A percentile compares a stretch with the other conserved stretches of the same genome.
Evolutionary conservation across 2,329 filamentous ascomycete species (phyloP).

Genomic region (Geosmithia flava): DNA sequence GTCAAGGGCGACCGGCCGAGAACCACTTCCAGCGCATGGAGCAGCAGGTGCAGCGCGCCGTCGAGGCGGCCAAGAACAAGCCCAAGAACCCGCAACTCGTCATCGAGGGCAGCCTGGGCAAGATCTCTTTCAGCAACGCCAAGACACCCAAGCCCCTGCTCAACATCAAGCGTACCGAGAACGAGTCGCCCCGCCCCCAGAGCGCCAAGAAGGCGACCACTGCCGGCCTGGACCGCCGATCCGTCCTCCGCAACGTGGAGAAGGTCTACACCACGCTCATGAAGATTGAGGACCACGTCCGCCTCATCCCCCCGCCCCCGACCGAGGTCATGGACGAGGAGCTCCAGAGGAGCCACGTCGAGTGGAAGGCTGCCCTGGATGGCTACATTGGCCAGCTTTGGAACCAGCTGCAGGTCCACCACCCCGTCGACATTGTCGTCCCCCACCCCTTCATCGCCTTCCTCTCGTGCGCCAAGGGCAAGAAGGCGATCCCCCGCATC

Average conservation of each 20-base stretch:
- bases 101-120: slow-evolving; percentile 89
- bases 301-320: slow-evolving; percentile 55
- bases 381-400: slow-evolving; percentile 72
- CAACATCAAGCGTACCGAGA: slow-evolving; percentile 84
- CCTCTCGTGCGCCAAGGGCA: slow-evolving; percentile 87
- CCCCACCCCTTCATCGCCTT: slow-evolving; percentile 94
- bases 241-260: slow-evolving; percentile 76
- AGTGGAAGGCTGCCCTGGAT: slow-evolving; percentile 52
- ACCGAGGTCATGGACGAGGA: slow-evolving; percentile 48
- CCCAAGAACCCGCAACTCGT: slow-evolving; percentile 97
- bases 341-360: slow-evolving; percentile 59
- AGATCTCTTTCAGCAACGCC: slow-evolving; percentile 97
- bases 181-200: slow-evolving; percentile 40
- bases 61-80: slow-evolving; percentile 93
- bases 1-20: slow-evolving; percentile 73
- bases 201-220: slow-evolving; percentile 29
- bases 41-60: slow-evolving; percentile 92
- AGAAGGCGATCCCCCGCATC: slow-evolving; percentile 87
- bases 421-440: slow-evolving; percentile 67
- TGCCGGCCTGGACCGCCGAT: slow-evolving; percentile 61
- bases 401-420: slow-evolving; percentile 81
- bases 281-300: slow-evolving; percentile 87
- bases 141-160: slow-evolving; percentile 93
- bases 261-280: slow-evolving; percentile 79
- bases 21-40: slow-evolving; percentile 99